Base-by-base conservation (phyloP, 371 early-diverging fungal genomes). In the Mucor racemosus region DNA sequence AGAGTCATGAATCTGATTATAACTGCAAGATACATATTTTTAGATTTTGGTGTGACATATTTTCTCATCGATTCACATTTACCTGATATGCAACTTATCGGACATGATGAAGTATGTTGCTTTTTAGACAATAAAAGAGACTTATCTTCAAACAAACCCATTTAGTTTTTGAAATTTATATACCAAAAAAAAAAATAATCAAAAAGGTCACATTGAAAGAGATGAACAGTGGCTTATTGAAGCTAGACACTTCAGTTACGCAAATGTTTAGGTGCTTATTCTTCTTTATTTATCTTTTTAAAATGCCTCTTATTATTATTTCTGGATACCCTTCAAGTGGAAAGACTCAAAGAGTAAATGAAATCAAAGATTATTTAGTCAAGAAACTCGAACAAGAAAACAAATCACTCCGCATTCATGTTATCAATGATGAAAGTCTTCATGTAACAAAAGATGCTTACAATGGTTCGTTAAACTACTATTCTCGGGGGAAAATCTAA, bases 261-360 rank as follows among this genome's bases (percentile, higher is more conserved):
- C 19, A 40, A 19, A 40, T 38, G 17, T 53, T 46, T 8, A 44
- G 26, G 3, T 26, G 9, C 58, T 68, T 19, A 64, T 67, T 64
- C 19, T 50, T 68, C 15, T 48, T 33, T 58, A 13, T n/a, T 46
- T 6, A n/a, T 50, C 11, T 48, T 26, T 48, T 50, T 21, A 34
- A 50, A 53, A 98, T 98, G 99, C 97, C 99, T 34, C 88, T 98
- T 14, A 85, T 98, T 42, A 88, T 92, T 57, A 72, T 98, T 62
- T 89, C 91, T 53, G 99, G 99, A 40, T 81, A 89, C 68, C 99
- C 99, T 38, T 89, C 89, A 55, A 91, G 92, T 67, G 98, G 99
- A 60, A 98, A 98, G 75, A 89, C 96, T 8, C 89, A 83, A 34
- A 82, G 98, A 54, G 93, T 96, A 0, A 69, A 72, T 21, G 85